Percentiles rank a stretch among this genome's conserved stretches.
phyloP scores from a whole-genome alignment of 1,284 basidiomycete genomes.

The Trichosporon coremiiforme region DNA sequence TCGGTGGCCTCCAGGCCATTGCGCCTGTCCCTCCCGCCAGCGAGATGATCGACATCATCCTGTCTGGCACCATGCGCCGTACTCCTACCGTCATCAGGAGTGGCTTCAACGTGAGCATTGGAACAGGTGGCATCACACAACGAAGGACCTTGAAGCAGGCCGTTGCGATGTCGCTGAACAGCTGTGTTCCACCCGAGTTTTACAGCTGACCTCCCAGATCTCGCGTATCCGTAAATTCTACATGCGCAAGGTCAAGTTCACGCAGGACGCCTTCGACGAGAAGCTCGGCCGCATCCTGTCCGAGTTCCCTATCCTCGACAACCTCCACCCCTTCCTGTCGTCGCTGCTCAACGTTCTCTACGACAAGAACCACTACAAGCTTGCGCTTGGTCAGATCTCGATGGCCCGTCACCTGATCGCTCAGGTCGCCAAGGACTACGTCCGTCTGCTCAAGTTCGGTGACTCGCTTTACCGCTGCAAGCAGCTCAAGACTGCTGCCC shows the following conservation, averaged over 20 bases:
- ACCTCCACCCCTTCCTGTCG: constrained; percentile 90
- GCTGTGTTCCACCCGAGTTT: not conserved
- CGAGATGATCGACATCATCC: constrained; percentile 93
- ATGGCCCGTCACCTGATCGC: constrained; percentile 92
- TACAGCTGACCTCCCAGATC: constrained; percentile 80
- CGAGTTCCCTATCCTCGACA: constrained; percentile 97
- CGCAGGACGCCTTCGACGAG: constrained; percentile 96
- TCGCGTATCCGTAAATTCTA: constrained; percentile 66
- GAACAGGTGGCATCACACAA: not conserved
- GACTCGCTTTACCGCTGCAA: constrained; percentile 95
- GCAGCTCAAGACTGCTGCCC: constrained; percentile 90
- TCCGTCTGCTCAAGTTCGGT: constrained; percentile 90
- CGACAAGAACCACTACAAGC: constrained; percentile 98
- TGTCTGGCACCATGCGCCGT: constrained; percentile 85
- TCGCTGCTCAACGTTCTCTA: constrained; percentile 94
- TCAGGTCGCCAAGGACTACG: constrained; percentile 93
- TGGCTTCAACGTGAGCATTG: constrained; percentile 28
- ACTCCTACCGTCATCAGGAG: constrained; percentile 85
- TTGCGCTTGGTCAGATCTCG: constrained; percentile 89
- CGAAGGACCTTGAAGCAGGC: too few species aligned
- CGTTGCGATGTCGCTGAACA: not conserved
- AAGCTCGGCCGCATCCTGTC: constrained; percentile 90
- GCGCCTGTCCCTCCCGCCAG: constrained; percentile 93
- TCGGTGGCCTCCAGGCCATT: constrained; percentile 80
- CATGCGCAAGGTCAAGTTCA: constrained; percentile 99